These are phyloP conservation scores for Aspergillus bertholletiae DNA, from an alignment of 495 filamentous ascomycete species.

Conservation along the genomic window DNA sequence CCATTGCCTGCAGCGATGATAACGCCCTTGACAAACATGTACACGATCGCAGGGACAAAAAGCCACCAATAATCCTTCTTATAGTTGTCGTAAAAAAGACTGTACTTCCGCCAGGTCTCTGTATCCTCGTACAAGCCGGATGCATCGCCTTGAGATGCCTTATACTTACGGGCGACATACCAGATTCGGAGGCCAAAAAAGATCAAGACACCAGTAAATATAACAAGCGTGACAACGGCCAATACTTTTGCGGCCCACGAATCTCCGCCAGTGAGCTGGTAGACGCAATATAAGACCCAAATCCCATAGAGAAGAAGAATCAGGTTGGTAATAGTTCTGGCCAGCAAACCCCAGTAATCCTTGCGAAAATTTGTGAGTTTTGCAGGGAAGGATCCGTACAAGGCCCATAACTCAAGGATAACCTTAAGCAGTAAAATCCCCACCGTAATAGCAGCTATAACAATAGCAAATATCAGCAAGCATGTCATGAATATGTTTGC, in stretches of 20 bases:
- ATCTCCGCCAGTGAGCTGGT: constrained; percentile 89
- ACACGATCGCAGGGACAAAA: constrained; percentile 86
- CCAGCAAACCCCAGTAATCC: constrained; percentile 90
- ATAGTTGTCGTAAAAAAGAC: constrained; percentile 94
- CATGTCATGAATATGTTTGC: constrained; percentile 97
- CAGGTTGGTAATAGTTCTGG: constrained; percentile 83
- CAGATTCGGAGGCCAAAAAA: constrained; percentile 85
- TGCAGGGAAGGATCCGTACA: constrained; percentile 85
- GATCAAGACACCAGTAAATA: constrained; percentile 74
- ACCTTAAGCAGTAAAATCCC: constrained; percentile 89
- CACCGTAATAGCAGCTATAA: constrained; percentile 79
- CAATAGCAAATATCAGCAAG: constrained; percentile 80
- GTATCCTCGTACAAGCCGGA: constrained; percentile 79
- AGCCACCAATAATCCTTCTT: constrained; percentile 94
- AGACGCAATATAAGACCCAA: constrained; percentile 95
- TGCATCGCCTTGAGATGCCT: constrained; percentile 70
- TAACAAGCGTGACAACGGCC: constrained; percentile 72
- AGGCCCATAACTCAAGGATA: constrained; percentile 85
- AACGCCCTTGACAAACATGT: constrained; percentile 87
- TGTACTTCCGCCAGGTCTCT: constrained; percentile 91
- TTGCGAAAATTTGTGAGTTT: constrained; percentile 81
- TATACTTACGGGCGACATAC: constrained; percentile 68
- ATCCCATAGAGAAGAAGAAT: constrained; percentile 91
- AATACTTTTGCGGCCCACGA: constrained; percentile 92
- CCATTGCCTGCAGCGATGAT: constrained; percentile 86